These are phyloP conservation scores for Parietaria judaica DNA, from an alignment of 306 rosid genomes.

Conservation along the genomic window DNA sequence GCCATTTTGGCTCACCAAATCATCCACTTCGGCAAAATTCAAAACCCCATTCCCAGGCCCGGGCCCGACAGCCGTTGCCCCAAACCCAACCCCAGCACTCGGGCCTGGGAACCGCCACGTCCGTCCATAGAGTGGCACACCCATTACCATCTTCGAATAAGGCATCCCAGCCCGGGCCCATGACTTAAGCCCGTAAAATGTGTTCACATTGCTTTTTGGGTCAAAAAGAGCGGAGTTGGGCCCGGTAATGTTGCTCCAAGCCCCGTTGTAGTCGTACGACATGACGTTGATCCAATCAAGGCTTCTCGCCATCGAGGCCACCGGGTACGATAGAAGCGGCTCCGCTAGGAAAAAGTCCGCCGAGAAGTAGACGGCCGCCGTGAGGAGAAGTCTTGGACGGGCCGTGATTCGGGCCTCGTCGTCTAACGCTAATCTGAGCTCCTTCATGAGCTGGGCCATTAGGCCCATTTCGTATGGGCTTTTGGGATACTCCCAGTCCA, in stretches of 20 bases:
- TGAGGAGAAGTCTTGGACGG: conserved; percentile 39
- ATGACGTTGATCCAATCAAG: conserved; percentile 62
- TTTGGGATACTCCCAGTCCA: conserved; percentile 70
- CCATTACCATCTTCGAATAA: conserved; percentile 43
- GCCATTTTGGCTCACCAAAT: neutral
- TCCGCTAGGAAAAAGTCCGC: conserved; percentile 19
- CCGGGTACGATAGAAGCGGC: conserved; percentile 32
- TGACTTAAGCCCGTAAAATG: conserved; percentile 39
- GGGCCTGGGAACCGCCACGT: conserved; percentile 51
- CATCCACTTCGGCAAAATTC: conserved; percentile 11
- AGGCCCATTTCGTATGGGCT: conserved; percentile 31
- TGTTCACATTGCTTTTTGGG: conserved; percentile 33
- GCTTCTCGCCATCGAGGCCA: conserved; percentile 22
- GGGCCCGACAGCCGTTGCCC: conserved; percentile 32
- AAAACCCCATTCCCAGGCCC: conserved; percentile 51
- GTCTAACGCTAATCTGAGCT: conserved; percentile 29
- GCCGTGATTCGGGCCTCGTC: conserved; percentile 20
- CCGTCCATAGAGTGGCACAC: conserved; percentile 51
- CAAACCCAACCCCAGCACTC: conserved; percentile 19
- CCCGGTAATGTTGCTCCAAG: conserved; percentile 43
- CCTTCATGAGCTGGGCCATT: conserved; percentile 27
- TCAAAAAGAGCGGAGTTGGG: conserved; percentile 36
- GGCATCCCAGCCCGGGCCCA: conserved; percentile 50
- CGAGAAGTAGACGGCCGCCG: conserved; percentile 61
- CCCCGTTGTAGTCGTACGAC: conserved; percentile 50